These are phyloP conservation scores for Colletotrichum incanum DNA, from an alignment of 2,329 filamentous ascomycete species.

Conservation along the genomic window DNA sequence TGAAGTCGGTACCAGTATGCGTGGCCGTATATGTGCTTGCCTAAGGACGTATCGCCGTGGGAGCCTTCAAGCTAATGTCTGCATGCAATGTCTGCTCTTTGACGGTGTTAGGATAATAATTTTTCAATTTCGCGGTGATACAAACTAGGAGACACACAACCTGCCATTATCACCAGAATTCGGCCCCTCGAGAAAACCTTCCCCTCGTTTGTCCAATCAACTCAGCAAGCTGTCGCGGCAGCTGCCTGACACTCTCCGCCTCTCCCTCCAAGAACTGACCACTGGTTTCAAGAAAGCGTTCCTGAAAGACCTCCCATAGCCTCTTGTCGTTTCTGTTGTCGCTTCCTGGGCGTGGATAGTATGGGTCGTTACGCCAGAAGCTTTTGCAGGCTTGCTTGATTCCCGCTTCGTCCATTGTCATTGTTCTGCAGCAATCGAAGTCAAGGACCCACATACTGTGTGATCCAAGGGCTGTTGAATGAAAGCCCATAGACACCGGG, in stretches of 20 bases:
- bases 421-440: conserved; percentile 58
- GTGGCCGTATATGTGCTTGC: too few relatives aligned
- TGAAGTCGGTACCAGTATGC: too few relatives aligned
- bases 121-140: not conserved
- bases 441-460: conserved; percentile 64
- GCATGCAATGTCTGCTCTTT: too few relatives aligned
- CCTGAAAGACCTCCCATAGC: conserved; percentile 48
- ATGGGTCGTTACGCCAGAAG: conserved; percentile 68
- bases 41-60: too few relatives aligned
- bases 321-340: conserved; percentile 25
- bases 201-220: conserved; percentile 10
- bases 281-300: not conserved
- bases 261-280: not conserved
- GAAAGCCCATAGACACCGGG: not conserved
- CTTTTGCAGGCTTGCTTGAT: conserved; percentile 58
- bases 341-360: conserved; percentile 59
- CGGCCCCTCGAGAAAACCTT: not conserved
- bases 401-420: conserved; percentile 57
- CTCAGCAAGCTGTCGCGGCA: conserved; percentile 38
- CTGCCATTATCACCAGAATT: not conserved
- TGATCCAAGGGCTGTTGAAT: conserved; percentile 46
- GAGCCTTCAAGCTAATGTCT: too few relatives aligned
- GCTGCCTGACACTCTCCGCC: conserved; percentile 42
- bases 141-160: too few relatives aligned
- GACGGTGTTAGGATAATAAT: too few relatives aligned